Evolutionary conservation across 805 yeast genomes (phyloP).

Genomic region (Ogataea ganodermae): DNA sequence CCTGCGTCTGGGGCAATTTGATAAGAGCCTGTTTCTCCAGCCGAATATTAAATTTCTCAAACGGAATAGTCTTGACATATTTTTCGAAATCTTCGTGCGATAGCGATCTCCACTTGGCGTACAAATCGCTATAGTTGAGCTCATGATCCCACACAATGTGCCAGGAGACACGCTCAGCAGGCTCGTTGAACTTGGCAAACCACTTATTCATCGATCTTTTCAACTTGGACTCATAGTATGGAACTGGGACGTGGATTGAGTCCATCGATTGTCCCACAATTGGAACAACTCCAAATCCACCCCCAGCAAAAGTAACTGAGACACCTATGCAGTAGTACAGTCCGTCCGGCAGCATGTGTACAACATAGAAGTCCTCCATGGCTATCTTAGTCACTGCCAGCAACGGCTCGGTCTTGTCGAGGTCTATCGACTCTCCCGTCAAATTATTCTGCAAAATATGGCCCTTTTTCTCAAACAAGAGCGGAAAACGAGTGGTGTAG

Average conservation of each 20-base stretch:
- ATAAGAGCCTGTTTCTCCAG: slow-evolving; percentile 51
- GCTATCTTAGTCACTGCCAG: slow-evolving; percentile 47
- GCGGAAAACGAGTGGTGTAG: slow-evolving; percentile 46
- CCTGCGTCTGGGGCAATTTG: slow-evolving; percentile 44
- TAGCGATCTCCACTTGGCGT: slow-evolving; percentile 38
- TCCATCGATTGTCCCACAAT: slow-evolving; percentile 40
- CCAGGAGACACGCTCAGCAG: slow-evolving; percentile 54
- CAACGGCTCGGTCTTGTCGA: slow-evolving; percentile 47
- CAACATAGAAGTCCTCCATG: slow-evolving; percentile 52
- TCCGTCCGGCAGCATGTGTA: slow-evolving; percentile 37
- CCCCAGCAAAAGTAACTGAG: slow-evolving; percentile 55
- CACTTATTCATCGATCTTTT: slow-evolving; percentile 52
- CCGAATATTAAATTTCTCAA: slow-evolving; percentile 44
- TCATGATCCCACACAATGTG: slow-evolving; percentile 52
- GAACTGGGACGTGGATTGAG: slow-evolving; percentile 47
- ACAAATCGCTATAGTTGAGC: slow-evolving; percentile 31
- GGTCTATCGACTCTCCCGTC: slow-evolving; percentile 45
- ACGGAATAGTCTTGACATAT: slow-evolving; percentile 38
- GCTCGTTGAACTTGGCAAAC: slow-evolving; percentile 44
- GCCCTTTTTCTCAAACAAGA: slow-evolving; percentile 40
- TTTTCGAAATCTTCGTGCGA: slow-evolving; percentile 36
- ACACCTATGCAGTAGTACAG: slow-evolving; percentile 49
- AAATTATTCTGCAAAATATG: slow-evolving; percentile 43
- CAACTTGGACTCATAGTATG: slow-evolving; percentile 49
- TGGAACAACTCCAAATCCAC: slow-evolving; percentile 45